Conservation (phyloP, 345 rosid species). For the Bretschneidera sinensis region DNA sequence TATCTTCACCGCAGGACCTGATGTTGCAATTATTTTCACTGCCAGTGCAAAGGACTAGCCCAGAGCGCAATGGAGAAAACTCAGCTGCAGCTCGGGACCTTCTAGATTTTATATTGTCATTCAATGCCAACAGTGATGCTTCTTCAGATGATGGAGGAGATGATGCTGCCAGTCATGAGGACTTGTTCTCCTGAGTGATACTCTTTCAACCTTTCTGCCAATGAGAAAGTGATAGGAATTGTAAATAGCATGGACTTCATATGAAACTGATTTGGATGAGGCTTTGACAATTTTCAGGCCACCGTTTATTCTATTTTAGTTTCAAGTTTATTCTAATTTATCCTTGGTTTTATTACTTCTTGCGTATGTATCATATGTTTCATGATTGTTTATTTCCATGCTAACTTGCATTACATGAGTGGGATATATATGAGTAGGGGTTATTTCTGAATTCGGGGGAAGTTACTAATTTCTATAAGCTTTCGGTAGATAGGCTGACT, state of each 20-base stretch:
- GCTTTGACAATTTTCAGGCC: not conserved
- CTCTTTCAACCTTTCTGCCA: not conserved
- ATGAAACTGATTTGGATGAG: not conserved
- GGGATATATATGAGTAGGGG: too few species aligned
- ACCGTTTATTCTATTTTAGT: too few species aligned
- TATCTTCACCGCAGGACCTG: constrained; percentile 42
- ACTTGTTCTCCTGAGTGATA: constrained; percentile 30
- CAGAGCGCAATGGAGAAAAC: constrained; percentile 34
- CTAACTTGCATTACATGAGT: too few species aligned
- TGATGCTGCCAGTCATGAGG: constrained; percentile 34
- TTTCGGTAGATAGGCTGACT: too few species aligned
- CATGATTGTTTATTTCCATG: too few species aligned
- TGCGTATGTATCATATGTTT: too few species aligned
- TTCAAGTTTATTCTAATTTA: too few species aligned
- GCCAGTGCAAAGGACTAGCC: constrained; percentile 31
- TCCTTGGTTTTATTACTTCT: too few species aligned
- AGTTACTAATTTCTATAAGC: too few species aligned
- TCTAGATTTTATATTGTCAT: constrained; percentile 39
- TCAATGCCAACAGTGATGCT: constrained; percentile 38
- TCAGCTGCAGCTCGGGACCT: constrained; percentile 40
- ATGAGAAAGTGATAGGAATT: not conserved
- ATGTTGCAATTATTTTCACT: constrained; percentile 49
- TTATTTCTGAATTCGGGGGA: too few species aligned
- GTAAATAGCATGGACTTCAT: not conserved
- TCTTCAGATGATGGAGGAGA: constrained; percentile 39